Evolutionary conservation across 768 basidiomycete genomes (phyloP).

Genomic region (Rhodotorula taiwanensis): DNA sequence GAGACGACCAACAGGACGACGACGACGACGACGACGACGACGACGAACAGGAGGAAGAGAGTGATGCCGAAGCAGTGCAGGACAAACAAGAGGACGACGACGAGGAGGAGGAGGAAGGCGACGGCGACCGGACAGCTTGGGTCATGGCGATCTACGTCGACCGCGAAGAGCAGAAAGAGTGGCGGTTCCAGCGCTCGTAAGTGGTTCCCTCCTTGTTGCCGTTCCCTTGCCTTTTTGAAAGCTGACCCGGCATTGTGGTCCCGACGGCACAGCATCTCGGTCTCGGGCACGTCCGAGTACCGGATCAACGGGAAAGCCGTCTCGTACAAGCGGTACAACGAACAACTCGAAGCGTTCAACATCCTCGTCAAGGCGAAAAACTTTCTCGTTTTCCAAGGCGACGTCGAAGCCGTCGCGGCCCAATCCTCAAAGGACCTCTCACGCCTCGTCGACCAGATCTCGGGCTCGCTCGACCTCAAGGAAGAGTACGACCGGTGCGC

Average conservation of each 20-base stretch:
- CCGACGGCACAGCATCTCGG: constrained; percentile 61
- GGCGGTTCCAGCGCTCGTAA: constrained; percentile 85
- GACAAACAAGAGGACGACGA: constrained; percentile 48
- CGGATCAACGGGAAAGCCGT: constrained; percentile 72
- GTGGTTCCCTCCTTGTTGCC: constrained; percentile 43
- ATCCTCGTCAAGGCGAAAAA: constrained; percentile 99
- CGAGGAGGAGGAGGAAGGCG: constrained; percentile 54
- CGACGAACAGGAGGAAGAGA: constrained; percentile 41
- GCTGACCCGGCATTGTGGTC: not conserved
- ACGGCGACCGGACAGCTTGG: constrained; percentile 85
- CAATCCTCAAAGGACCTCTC: constrained; percentile 87
- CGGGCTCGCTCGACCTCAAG: constrained; percentile 71
- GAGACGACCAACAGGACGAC: constrained; percentile 49
- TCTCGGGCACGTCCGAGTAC: constrained; percentile 82
- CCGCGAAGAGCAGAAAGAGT: constrained; percentile 62
- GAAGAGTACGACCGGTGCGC: constrained; percentile 83
- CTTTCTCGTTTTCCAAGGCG: constrained; percentile 98
- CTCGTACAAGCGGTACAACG: constrained; percentile 81
- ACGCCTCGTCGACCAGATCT: constrained; percentile 84
- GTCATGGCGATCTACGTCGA: constrained; percentile 87
- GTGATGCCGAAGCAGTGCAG: constrained; percentile 43
- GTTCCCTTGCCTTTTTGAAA: not conserved
- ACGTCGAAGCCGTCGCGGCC: constrained; percentile 94
- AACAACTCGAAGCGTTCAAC: constrained; percentile 77
- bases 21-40: constrained; percentile 49